Evolutionary conservation across 2,329 filamentous ascomycete genomes (phyloP).

Genomic region (Grosmannia penicillata): DNA sequence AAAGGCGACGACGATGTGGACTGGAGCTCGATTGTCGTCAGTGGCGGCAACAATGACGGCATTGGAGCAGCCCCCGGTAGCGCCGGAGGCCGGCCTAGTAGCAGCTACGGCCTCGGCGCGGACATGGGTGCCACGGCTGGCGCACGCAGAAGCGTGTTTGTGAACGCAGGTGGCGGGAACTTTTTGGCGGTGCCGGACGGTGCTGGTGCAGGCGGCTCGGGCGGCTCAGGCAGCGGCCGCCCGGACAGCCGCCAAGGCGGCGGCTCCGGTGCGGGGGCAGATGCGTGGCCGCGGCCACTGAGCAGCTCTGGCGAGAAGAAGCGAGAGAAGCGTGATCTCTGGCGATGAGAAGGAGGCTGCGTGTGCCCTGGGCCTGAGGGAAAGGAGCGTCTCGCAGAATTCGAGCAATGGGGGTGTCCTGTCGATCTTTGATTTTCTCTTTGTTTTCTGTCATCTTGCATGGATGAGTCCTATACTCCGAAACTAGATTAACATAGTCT

Average conservation of each 20-base stretch:
- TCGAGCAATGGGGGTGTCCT: no score
- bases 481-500: no score
- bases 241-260: constrained; percentile 5
- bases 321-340: constrained; percentile 24
- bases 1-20: constrained; percentile 42
- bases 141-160: constrained; percentile 37
- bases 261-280: constrained; percentile 13
- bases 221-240: constrained; percentile 3
- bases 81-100: constrained; percentile 27
- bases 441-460: no score
- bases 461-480: no score
- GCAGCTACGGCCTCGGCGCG: constrained; percentile 41
- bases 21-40: constrained; percentile 42
- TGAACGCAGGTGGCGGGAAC: constrained; percentile 34
- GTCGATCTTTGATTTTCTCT: no score
- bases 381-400: no score
- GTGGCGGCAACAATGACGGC: constrained; percentile 14
- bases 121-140: constrained; percentile 34
- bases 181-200: constrained; percentile 36
- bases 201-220: constrained; percentile 9
- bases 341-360: constrained; percentile 24
- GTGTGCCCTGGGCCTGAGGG: no score
- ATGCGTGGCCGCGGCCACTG: constrained; percentile 26
- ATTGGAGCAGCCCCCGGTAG: constrained; percentile 12
- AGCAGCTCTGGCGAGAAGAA: constrained; percentile 27